phyloP scores from a whole-genome alignment of 2,329 filamentous ascomycete genomes.

The Microcyclospora tardicrescens region DNA sequence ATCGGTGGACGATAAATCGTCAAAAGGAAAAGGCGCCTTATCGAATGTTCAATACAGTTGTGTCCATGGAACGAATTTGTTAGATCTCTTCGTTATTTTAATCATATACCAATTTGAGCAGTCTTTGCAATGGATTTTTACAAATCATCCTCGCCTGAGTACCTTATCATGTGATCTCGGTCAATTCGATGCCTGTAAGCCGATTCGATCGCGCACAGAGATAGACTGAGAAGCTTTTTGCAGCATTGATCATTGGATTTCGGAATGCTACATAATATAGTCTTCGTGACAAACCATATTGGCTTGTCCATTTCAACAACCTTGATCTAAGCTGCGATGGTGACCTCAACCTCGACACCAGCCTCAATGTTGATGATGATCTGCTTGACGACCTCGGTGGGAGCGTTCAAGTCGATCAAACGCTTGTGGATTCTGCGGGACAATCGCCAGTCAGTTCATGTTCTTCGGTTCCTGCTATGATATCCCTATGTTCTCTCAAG shows the following conservation, averaged over 20 bases:
- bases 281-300: too few species aligned
- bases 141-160: too few species aligned
- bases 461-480: slow-evolving; percentile 20
- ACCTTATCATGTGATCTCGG: not conserved
- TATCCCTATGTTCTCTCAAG: slow-evolving; percentile 59
- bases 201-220: too few species aligned
- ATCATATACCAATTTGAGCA: too few species aligned
- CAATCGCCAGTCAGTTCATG: not conserved
- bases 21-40: slow-evolving; percentile 1
- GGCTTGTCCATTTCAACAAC: too few species aligned
- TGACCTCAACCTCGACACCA: slow-evolving; percentile 86
- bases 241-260: too few species aligned
- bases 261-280: too few species aligned
- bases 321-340: slow-evolving; percentile 62
- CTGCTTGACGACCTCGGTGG: slow-evolving; percentile 94
- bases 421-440: slow-evolving; percentile 23
- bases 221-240: too few species aligned
- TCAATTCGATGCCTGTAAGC: too few species aligned
- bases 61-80: not conserved
- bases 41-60: not conserved
- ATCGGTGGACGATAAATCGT: slow-evolving; percentile 29
- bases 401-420: slow-evolving; percentile 59
- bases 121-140: too few species aligned
- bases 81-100: too few species aligned
- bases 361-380: slow-evolving; percentile 95